A percentile compares a stretch with the other conserved stretches of the same genome.
Conservation (phyloP, 2,329 filamentous ascomycete genomes). For the Cladophialophora bantiana region DNA sequence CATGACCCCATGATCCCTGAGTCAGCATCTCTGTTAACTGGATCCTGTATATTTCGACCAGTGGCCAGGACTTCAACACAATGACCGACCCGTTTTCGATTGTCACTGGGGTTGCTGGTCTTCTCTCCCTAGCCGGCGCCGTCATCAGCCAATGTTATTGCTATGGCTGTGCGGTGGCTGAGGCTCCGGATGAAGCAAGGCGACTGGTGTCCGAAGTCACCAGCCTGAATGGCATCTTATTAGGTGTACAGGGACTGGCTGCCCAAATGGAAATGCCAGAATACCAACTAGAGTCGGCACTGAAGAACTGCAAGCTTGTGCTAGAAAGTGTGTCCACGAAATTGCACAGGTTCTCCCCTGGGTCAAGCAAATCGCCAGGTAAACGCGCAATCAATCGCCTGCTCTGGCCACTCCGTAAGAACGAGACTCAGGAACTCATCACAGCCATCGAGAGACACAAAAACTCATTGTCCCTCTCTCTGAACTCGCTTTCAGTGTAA, state of each 20-base stretch:
- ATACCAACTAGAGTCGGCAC: constrained; percentile 12
- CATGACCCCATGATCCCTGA: background rate
- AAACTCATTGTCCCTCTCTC: constrained; percentile 24
- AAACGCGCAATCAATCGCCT: constrained; percentile 24
- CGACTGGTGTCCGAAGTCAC: constrained; percentile 30
- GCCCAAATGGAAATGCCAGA: constrained; percentile 15
- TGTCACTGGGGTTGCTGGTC: constrained; percentile 43
- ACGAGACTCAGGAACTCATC: constrained; percentile 29
- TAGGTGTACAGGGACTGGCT: constrained; percentile 29
- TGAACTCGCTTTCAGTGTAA: constrained; percentile 28
- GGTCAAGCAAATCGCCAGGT: constrained; percentile 6
- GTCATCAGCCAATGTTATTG: constrained; percentile 33
- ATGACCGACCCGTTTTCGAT: constrained; percentile 44
- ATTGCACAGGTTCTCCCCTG: constrained; percentile 19
- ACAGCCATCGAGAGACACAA: constrained; percentile 28
- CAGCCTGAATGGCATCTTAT: constrained; percentile 30
- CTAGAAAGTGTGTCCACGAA: constrained; percentile 19
- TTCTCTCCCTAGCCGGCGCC: constrained; percentile 25
- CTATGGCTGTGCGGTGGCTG: constrained; percentile 33
- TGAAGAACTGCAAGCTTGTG: constrained; percentile 19
- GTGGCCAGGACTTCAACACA: background rate
- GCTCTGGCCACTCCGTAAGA: constrained; percentile 31
- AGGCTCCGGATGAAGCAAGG: constrained; percentile 32
- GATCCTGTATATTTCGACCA: background rate
- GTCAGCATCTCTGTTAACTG: background rate